Evolutionary conservation across 2,329 filamentous ascomycete species (phyloP).

Genomic region (Drechmeria coniospora): DNA sequence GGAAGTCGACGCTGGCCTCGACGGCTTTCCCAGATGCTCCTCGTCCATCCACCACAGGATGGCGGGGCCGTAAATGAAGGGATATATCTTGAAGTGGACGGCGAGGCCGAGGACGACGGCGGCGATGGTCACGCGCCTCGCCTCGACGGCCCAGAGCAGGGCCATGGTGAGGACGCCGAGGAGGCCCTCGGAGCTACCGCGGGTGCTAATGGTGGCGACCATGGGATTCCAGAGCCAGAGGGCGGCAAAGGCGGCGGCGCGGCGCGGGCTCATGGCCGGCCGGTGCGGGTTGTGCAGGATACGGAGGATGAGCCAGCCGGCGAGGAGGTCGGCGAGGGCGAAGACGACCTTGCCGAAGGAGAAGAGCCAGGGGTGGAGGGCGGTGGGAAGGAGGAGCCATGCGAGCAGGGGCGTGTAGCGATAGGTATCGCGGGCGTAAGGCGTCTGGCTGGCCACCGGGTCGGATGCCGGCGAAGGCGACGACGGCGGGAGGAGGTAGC

Average conservation of each 20-base stretch:
- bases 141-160: constrained; percentile 67
- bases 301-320: constrained; percentile 57
- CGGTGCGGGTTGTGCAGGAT: constrained; percentile 16
- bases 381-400: constrained; percentile 77
- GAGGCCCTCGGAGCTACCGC: constrained; percentile 85
- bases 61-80: constrained; percentile 81
- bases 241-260: constrained; percentile 60
- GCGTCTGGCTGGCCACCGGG: constrained; percentile 28
- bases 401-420: constrained; percentile 90
- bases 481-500: constrained; percentile 40
- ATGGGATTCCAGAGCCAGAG: constrained; percentile 96
- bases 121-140: constrained; percentile 45
- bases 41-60: constrained; percentile 69
- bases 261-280: constrained; percentile 27
- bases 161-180: constrained; percentile 72
- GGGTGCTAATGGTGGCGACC: constrained; percentile 91
- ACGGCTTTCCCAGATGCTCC: constrained; percentile 21
- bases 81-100: constrained; percentile 98
- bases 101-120: constrained; percentile 64
- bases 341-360: constrained; percentile 82
- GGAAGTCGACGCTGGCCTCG: constrained; percentile 6
- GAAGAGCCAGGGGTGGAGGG: constrained; percentile 40
- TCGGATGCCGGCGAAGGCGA: background rate
- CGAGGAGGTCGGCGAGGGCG: constrained; percentile 65
- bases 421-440: constrained; percentile 86